Percentiles rank a stretch among this genome's conserved stretches.
Evolutionary conservation across 2,329 filamentous ascomycete genomes (phyloP).

Genomic region (Graphiopsis chlorocephala): DNA sequence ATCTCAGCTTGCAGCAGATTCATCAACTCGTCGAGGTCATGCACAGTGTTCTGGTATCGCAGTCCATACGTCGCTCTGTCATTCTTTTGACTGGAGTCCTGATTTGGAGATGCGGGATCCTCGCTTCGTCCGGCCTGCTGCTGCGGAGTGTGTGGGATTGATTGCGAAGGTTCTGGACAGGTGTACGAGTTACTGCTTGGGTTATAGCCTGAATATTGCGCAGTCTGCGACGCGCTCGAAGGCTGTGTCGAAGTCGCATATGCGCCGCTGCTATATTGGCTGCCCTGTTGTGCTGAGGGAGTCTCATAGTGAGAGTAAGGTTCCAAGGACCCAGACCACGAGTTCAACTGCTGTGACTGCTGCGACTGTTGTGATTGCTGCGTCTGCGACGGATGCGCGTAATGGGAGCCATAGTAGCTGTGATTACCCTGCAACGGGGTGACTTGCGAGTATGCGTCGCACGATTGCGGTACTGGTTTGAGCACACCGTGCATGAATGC

Average conservation of each 20-base stretch:
- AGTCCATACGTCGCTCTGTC: neutral
- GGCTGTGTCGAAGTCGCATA: neutral
- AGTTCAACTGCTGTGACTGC: neutral
- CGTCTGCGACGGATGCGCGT: neutral
- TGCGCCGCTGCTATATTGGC: neutral
- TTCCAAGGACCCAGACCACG: neutral
- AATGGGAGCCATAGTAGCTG: neutral
- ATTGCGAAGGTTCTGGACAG: neutral
- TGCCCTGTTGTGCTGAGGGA: neutral
- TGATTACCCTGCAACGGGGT: neutral
- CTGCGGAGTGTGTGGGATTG: neutral
- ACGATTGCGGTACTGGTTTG: neutral
- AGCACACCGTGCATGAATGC: conserved; percentile 2
- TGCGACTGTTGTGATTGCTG: neutral
- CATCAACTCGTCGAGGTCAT: conserved; percentile 1
- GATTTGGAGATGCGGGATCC: neutral
- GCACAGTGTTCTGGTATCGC: neutral
- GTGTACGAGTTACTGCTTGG: neutral
- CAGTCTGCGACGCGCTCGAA: neutral
- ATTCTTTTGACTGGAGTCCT: neutral
- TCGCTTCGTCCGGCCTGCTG: neutral
- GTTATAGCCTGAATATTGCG: neutral
- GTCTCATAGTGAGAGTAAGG: neutral
- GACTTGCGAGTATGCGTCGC: conserved; percentile 1
- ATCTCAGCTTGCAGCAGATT: neutral